Base-by-base conservation (phyloP, 2,329 filamentous ascomycete genomes). In the Cadophora malorum region DNA sequence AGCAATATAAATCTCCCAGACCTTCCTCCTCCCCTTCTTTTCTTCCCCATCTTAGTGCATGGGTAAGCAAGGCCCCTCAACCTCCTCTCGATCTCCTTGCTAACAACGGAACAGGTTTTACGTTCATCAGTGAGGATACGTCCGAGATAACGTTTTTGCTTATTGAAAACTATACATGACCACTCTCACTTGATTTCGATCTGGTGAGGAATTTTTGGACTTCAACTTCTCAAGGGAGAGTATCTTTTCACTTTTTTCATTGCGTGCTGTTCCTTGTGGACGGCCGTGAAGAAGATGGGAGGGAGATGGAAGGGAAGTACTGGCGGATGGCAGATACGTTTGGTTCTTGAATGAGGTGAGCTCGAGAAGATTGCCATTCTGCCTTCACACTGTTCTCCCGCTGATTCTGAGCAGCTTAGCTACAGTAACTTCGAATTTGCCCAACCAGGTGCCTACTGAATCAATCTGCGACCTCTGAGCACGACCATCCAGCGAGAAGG, bases 71-170 rank as follows among this genome's bases (percentile, higher is more conserved):
- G n/a, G n/a, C 8, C 38, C 41, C 41, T 6, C 12, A 45, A 45
- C 41, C 10, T 45, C 41, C 10, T 2, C 12, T 16, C 41, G 10
- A 16, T 19, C 35, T 16, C 16, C 41, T 45, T 19, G 16, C 41
- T 45, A 45, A 45, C 41, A 16, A 19, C 6, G 3, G 2, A 14
- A 90, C 82, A 73, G 72, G 90, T 89, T 87, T 90, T 91, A 92
- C 86, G 88, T 86, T 86, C 89, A 88, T 87, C 89, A 90, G 88
- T 93, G 90, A 93, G 88, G 91, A 92, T 89, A 88, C 86, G 88
- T 92, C 91, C 88, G 91, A 93, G 90, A 88, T 87, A 52, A 47
- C 56, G 52, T 92, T 92, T 91, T 92, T 93, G 91, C 90, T 92
- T 91, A 90, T 77, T 77, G 74, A 78, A 78, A 78, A 78, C 75